A percentile compares a stretch with the other conserved stretches of the same genome.
These are phyloP conservation scores for Penicillium sp. DNA, from an alignment of 2,329 filamentous ascomycete genomes.

Conservation along the genomic window DNA sequence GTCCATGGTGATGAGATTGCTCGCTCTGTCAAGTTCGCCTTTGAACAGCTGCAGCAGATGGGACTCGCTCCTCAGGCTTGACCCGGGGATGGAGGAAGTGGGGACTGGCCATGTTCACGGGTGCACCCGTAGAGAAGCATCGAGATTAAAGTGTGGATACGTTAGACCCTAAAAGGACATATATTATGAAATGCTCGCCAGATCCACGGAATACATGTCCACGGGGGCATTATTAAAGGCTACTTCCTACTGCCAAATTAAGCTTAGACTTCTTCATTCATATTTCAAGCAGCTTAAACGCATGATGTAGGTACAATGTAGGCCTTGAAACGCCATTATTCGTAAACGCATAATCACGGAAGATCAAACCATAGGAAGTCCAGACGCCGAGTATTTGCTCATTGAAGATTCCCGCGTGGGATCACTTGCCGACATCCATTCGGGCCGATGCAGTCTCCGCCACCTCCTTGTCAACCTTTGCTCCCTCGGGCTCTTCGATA, in stretches of 20 bases:
- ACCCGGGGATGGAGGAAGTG: background rate
- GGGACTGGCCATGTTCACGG: background rate
- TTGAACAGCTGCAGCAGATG: constrained; percentile 29
- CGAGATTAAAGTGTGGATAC: background rate
- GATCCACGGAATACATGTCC: no score
- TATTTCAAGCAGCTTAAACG: constrained; percentile 1
- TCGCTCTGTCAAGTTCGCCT: constrained; percentile 31
- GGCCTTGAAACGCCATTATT: constrained; percentile 29
- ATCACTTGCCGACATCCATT: constrained; percentile 37
- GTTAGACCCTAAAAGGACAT: background rate
- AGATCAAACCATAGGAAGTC: constrained; percentile 19
- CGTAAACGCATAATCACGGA: constrained; percentile 22
- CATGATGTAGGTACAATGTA: constrained; percentile 23
- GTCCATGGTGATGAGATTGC: constrained; percentile 39
- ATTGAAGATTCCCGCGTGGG: constrained; percentile 5
- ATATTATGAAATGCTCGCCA: no score
- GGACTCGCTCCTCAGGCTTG: constrained; percentile 11
- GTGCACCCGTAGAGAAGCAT: background rate
- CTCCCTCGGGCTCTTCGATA: constrained; percentile 38
- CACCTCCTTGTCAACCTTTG: constrained; percentile 23
- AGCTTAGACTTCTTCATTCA: background rate
- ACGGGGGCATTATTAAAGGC: background rate
- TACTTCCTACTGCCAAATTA: background rate
- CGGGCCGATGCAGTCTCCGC: constrained; percentile 33
- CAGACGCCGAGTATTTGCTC: constrained; percentile 28